Evolutionary conservation across 1,284 basidiomycete species (phyloP).

Genomic region (Ustilago tritici): DNA sequence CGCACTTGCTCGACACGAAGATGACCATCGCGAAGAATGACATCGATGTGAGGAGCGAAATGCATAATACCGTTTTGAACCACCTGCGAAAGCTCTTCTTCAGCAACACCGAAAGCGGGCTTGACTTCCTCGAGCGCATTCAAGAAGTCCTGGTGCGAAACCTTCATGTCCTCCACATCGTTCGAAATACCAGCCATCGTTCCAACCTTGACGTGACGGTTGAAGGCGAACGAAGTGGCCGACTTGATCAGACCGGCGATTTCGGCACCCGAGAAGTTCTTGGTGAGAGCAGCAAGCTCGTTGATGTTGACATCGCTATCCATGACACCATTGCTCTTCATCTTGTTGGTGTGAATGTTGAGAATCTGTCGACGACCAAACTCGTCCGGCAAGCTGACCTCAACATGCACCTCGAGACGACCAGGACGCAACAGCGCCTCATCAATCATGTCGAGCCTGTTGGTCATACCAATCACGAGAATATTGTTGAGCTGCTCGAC

Average conservation of each 20-base stretch:
- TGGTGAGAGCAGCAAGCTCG: conserved; percentile 87
- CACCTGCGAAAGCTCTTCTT: conserved; percentile 93
- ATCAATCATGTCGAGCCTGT: conserved; percentile 98
- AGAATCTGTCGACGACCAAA: conserved; percentile 92
- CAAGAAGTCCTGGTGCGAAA: conserved; percentile 89
- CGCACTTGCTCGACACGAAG: conserved; percentile 96
- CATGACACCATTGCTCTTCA: conserved; percentile 92
- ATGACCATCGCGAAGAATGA: conserved; percentile 85
- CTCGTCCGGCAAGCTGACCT: conserved; percentile 96
- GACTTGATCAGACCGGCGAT: conserved; percentile 96
- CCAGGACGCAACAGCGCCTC: conserved; percentile 96
- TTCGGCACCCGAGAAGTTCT: conserved; percentile 98
- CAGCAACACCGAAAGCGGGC: conserved; percentile 96
- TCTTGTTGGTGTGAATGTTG: conserved; percentile 93
- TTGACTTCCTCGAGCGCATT: conserved; percentile 94
- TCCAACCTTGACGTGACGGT: conserved; percentile 95
- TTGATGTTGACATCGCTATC: conserved; percentile 84
- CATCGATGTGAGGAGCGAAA: conserved; percentile 79
- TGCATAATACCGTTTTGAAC: conserved; percentile 98
- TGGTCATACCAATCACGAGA: conserved; percentile 99
- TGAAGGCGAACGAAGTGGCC: conserved; percentile 97
- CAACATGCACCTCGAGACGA: conserved; percentile 99
- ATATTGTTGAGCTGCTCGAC: conserved; percentile 99
- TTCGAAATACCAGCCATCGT: conserved; percentile 96
- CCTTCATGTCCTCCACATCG: conserved; percentile 91